A percentile compares a stretch with the other conserved stretches of the same genome.
Evolutionary conservation across 768 basidiomycete species (phyloP).

Genomic region (Boletellus sp.): DNA sequence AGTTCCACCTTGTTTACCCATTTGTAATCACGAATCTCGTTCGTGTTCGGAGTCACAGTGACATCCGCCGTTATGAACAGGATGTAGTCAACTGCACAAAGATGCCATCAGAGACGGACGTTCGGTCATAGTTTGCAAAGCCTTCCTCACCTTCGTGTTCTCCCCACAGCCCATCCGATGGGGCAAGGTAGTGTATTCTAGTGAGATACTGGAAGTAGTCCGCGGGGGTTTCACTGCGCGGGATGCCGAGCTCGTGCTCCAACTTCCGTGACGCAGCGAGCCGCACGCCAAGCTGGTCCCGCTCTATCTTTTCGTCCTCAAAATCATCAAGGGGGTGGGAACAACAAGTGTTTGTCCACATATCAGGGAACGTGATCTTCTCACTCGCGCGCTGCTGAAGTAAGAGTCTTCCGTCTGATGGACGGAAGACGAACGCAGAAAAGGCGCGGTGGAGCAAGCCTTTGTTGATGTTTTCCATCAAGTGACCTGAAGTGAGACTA

Average conservation of each 20-base stretch:
- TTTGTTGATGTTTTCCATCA: conserved; percentile 95
- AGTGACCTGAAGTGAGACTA: conserved; percentile 54
- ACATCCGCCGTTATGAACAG: conserved; percentile 91
- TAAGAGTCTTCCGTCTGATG: conserved; percentile 87
- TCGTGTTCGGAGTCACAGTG: conserved; percentile 71
- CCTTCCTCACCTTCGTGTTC: conserved; percentile 85
- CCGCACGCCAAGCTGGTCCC: conserved; percentile 77
- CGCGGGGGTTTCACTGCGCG: conserved; percentile 65
- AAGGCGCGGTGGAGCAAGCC: conserved; percentile 97
- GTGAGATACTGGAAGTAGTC: conserved; percentile 93
- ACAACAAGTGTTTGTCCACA: conserved; percentile 99
- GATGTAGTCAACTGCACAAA: conserved; percentile 86
- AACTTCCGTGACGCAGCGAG: conserved; percentile 93
- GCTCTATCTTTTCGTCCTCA: conserved; percentile 73
- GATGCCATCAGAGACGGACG: conserved; percentile 6
- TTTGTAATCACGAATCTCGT: conserved; percentile 88
- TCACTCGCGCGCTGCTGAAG: conserved; percentile 95
- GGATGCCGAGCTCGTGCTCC: conserved; percentile 95
- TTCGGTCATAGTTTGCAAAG: background rate
- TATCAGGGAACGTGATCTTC: conserved; percentile 98
- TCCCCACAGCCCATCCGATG: conserved; percentile 90
- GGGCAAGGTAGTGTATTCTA: conserved; percentile 95
- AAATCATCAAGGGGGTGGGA: conserved; percentile 95
- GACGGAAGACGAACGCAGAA: conserved; percentile 95
- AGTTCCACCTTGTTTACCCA: conserved; percentile 92